phyloP scores from a whole-genome alignment of 805 yeast species.

The Vanderwaltozyma tropicalis region DNA sequence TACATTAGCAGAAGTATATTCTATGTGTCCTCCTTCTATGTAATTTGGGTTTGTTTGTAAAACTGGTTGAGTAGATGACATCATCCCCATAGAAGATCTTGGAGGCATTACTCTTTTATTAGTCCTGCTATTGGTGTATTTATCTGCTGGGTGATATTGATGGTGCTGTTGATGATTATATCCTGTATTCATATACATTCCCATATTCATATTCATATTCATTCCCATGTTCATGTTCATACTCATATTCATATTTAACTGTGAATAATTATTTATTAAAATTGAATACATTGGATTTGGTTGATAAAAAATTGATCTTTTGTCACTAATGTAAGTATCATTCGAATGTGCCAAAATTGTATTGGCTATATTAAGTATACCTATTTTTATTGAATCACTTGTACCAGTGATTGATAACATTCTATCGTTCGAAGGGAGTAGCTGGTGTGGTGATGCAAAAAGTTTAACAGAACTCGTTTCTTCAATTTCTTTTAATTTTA shows the following conservation, averaged over 20 bases:
- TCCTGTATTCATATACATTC: constrained; percentile 1
- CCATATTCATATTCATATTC: constrained; percentile 1
- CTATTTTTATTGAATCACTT: constrained; percentile 81
- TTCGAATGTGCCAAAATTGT: constrained; percentile 30
- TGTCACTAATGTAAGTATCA: neutral
- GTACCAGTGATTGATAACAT: constrained; percentile 63
- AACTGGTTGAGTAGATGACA: constrained; percentile 6
- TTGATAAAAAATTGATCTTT: constrained; percentile 20
- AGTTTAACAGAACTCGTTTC: constrained; percentile 70
- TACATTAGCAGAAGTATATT: constrained; percentile 19
- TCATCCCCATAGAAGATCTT: constrained; percentile 9
- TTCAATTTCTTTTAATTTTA: constrained; percentile 69
- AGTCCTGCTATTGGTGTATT: constrained; percentile 9
- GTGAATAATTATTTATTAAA: constrained; percentile 1
- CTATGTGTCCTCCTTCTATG: neutral
- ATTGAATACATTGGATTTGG: constrained; percentile 17
- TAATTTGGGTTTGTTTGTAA: neutral
- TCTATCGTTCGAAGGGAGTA: constrained; percentile 73
- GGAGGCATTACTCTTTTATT: constrained; percentile 8
- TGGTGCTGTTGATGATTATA: constrained; percentile 20
- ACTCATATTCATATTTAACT: constrained; percentile 1
- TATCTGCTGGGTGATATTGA: constrained; percentile 19
- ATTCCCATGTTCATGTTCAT: neutral
- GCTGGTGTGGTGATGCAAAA: constrained; percentile 58
- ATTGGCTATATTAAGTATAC: constrained; percentile 62